Evolutionary conservation across 1,284 basidiomycete genomes (phyloP).

Genomic region (Taiwanofungus camphoratus): DNA sequence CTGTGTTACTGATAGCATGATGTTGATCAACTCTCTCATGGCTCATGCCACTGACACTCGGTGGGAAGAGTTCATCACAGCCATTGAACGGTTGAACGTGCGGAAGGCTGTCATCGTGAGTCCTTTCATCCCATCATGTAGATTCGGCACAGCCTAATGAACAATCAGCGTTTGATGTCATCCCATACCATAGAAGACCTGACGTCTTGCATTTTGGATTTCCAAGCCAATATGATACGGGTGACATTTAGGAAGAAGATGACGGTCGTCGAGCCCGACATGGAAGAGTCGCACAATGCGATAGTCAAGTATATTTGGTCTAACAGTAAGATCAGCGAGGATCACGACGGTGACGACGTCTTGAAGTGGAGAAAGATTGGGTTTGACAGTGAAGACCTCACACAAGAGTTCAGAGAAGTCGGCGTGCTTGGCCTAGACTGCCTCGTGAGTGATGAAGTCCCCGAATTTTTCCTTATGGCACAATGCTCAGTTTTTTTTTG

Average conservation of each 20-base stretch:
- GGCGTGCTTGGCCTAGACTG: constrained; percentile 87
- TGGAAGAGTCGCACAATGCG: constrained; percentile 54
- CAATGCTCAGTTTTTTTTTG: too few relatives aligned
- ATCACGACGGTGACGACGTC: constrained; percentile 41
- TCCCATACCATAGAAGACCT: constrained; percentile 82
- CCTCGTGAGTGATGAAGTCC: constrained; percentile 46
- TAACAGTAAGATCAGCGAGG: constrained; percentile 51
- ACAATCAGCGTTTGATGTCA: constrained; percentile 74
- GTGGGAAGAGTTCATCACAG: constrained; percentile 75
- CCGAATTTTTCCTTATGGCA: too few relatives aligned
- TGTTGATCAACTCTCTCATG: constrained; percentile 84
- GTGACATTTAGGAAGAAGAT: constrained; percentile 79
- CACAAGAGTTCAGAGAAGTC: constrained; percentile 77
- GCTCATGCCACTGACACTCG: constrained; percentile 70
- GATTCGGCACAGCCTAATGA: not conserved
- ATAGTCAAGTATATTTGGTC: constrained; percentile 73
- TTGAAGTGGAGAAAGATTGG: constrained; percentile 79
- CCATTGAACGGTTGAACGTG: constrained; percentile 76
- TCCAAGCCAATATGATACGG: constrained; percentile 84
- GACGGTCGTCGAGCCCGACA: constrained; percentile 67
- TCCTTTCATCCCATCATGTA: constrained; percentile 7
- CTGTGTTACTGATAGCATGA: constrained; percentile 55
- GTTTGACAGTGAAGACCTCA: constrained; percentile 74
- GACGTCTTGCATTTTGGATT: constrained; percentile 83
- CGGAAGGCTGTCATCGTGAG: constrained; percentile 78